Evolutionary conservation across 192 early-diverging fungal genomes (phyloP).

Genomic region (Glomus cerebriforme): DNA sequence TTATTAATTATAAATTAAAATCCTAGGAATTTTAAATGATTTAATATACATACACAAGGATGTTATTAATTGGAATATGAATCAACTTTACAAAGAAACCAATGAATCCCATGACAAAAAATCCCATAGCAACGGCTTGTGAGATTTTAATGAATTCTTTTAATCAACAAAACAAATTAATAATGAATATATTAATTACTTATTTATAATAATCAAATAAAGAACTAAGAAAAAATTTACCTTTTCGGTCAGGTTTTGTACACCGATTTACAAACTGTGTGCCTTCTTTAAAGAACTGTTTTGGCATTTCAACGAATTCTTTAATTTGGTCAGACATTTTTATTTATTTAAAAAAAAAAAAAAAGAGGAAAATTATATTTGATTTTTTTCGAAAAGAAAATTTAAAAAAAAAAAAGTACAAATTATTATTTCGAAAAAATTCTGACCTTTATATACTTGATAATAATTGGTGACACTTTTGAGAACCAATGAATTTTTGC

Average conservation of each 20-base stretch:
- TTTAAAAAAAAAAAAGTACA: background rate
- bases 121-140: constrained; percentile 91
- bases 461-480: background rate
- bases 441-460: background rate
- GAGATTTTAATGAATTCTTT: constrained; percentile 95
- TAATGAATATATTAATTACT: background rate
- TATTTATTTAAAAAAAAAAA: background rate
- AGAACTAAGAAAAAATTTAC: constrained; percentile 43
- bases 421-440: background rate
- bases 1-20: too few species aligned
- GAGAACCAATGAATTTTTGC: background rate
- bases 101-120: constrained; percentile 94
- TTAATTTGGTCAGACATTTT: constrained; percentile 32
- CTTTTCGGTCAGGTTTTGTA: constrained; percentile 94
- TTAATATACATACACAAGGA: constrained; percentile 79
- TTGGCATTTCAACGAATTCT: constrained; percentile 73
- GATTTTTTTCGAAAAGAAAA: background rate
- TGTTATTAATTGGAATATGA: constrained; percentile 99
- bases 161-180: background rate
- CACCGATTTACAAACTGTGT: constrained; percentile 91
- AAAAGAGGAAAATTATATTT: background rate
- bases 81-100: constrained; percentile 99
- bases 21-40: background rate
- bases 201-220: too few species aligned
- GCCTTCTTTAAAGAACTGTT: constrained; percentile 91